Percentiles rank a stretch among this genome's conserved stretches.
These are phyloP conservation scores for Suillus brevipes DNA, from an alignment of 768 basidiomycete genomes.

Conservation along the genomic window DNA sequence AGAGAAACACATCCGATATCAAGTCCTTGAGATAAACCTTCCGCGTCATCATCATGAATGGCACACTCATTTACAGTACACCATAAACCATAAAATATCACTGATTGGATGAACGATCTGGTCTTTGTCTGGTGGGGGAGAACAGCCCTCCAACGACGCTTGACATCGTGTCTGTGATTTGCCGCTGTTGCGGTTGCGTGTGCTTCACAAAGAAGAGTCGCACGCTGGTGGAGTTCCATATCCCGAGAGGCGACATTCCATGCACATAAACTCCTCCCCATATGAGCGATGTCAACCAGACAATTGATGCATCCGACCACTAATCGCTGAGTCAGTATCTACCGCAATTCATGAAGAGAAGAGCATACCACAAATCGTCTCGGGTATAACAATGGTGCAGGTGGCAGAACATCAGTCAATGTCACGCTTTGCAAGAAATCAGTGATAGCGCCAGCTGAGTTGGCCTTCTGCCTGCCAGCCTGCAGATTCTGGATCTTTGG, in stretches of 20 bases:
- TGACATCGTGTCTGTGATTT: slow-evolving; percentile 76
- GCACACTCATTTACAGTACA: neutral
- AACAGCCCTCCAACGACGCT: slow-evolving; percentile 81
- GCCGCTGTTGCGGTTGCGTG: slow-evolving; percentile 64
- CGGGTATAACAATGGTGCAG: slow-evolving; percentile 60
- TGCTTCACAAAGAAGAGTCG: slow-evolving; percentile 92
- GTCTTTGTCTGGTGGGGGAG: slow-evolving; percentile 40
- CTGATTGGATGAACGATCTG: slow-evolving; percentile 24
- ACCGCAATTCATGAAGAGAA: neutral
- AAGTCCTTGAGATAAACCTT: neutral
- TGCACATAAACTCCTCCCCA: slow-evolving; percentile 97
- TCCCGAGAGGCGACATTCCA: slow-evolving; percentile 80
- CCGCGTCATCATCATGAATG: neutral
- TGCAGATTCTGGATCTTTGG: slow-evolving; percentile 85
- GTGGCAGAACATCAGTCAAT: slow-evolving; percentile 73
- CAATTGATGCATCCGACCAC: slow-evolving; percentile 91
- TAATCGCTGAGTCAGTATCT: slow-evolving; percentile 30
- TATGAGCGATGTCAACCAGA: slow-evolving; percentile 91
- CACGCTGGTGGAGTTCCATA: slow-evolving; percentile 91
- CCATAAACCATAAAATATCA: neutral
- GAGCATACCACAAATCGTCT: slow-evolving; percentile 73
- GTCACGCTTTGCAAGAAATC: slow-evolving; percentile 73
- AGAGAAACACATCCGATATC: neutral
- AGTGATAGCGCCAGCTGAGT: slow-evolving; percentile 65
- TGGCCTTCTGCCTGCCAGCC: slow-evolving; percentile 59